Conservation (phyloP, 1,139 yeast genomes). For the Hansenula anomala region DNA sequence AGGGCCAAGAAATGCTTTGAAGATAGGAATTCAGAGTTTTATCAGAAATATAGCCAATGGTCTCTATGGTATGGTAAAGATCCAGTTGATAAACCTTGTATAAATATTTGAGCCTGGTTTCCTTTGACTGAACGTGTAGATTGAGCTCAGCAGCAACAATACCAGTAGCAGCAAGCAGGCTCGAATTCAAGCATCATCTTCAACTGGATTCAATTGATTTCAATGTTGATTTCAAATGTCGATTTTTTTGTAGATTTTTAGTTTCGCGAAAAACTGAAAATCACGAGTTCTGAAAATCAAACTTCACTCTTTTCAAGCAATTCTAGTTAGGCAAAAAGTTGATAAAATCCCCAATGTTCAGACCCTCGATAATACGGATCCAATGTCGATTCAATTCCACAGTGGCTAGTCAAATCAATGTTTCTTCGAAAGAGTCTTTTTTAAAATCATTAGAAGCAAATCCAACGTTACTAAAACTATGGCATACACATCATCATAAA, state of each 20-base stretch:
- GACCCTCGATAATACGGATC: background rate
- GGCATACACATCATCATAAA: conserved; percentile 2
- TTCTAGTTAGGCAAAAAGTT: too few species aligned
- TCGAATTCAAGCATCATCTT: too few species aligned
- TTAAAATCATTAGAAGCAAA: background rate
- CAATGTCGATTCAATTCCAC: background rate
- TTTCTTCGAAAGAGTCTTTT: background rate
- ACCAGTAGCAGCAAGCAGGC: too few species aligned
- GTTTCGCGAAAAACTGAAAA: too few species aligned
- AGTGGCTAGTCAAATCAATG: background rate
- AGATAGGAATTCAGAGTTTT: conserved; percentile 28
- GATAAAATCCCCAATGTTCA: background rate
- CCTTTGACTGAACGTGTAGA: background rate
- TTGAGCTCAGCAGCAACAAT: background rate
- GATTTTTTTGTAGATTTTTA: too few species aligned
- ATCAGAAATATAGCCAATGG: conserved; percentile 56
- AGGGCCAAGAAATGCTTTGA: conserved; percentile 50
- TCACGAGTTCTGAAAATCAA: too few species aligned
- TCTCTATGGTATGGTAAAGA: conserved; percentile 64
- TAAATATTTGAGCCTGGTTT: conserved; percentile 13
- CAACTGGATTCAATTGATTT: too few species aligned
- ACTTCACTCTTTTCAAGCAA: too few species aligned
- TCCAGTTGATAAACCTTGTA: conserved; percentile 53
- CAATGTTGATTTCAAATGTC: too few species aligned
- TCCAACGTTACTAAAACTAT: conserved; percentile 3